phyloP scores from a whole-genome alignment of 2,329 filamentous ascomycete genomes.

The Akanthomyces lecanii region DNA sequence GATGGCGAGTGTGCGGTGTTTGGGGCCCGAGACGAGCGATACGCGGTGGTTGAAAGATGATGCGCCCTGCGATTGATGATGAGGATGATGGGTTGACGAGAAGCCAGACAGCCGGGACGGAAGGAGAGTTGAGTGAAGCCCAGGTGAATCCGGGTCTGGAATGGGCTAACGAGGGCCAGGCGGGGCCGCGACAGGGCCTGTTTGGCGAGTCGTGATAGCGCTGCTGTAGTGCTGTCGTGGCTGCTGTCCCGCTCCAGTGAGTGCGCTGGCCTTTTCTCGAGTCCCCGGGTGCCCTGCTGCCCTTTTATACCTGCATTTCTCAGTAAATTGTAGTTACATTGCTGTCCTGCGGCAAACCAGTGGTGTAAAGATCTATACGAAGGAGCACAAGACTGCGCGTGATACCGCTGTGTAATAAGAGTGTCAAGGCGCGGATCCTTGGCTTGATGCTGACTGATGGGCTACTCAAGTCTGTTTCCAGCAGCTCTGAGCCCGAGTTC shows the following conservation, averaged over 20 bases:
- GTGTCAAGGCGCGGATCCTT: background rate
- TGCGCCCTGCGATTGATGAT: background rate
- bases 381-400: background rate
- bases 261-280: background rate
- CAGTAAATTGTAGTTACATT: background rate
- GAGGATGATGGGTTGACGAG: background rate
- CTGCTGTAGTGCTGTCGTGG: background rate
- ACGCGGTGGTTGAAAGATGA: background rate
- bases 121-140: conserved; percentile 5
- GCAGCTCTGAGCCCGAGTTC: background rate
- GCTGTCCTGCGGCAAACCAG: background rate
- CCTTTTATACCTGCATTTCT: background rate
- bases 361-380: background rate
- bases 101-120: background rate
- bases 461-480: background rate
- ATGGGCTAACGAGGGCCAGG: conserved; percentile 2
- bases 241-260: background rate
- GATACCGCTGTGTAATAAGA: conserved; percentile 1
- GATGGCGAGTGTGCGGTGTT: background rate
- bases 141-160: conserved; percentile 8
- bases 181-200: background rate
- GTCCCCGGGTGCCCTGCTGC: background rate
- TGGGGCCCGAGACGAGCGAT: background rate
- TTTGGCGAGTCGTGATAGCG: background rate
- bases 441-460: background rate